A percentile compares a stretch with the other conserved stretches of the same genome.
phyloP scores from a whole-genome alignment of 140 eudicot species.

The Anethum foeniculum region DNA sequence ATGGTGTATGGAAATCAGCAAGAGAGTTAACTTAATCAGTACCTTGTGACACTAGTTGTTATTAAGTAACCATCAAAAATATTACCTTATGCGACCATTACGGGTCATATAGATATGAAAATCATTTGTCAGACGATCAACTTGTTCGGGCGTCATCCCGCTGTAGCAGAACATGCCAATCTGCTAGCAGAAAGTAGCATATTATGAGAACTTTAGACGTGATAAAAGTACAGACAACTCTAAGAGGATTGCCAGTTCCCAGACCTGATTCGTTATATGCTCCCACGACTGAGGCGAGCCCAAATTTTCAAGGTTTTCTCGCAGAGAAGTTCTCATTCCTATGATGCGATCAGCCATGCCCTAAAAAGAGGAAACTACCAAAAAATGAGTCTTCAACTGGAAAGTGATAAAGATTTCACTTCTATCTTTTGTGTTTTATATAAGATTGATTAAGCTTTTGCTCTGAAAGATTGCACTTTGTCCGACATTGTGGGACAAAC shows the following conservation, averaged over 20 bases:
- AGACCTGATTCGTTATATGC: constrained; percentile 91
- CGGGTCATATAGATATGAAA: constrained; percentile 90
- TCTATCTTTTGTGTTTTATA: neutral
- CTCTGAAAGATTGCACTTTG: neutral
- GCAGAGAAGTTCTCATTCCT: constrained; percentile 81
- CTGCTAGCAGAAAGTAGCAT: constrained; percentile 29
- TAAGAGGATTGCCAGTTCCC: neutral
- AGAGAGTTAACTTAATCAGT: neutral
- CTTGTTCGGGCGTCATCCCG: constrained; percentile 97
- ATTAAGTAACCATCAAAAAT: neutral
- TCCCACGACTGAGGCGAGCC: constrained; percentile 93
- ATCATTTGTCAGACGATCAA: constrained; percentile 83
- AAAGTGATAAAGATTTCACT: neutral
- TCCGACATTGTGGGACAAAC: neutral
- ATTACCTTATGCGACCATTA: constrained; percentile 96
- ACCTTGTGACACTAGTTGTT: neutral
- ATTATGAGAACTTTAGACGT: neutral
- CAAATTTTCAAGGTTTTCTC: constrained; percentile 78
- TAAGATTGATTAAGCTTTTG: neutral
- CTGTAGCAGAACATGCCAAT: constrained; percentile 99
- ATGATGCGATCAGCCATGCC: constrained; percentile 98
- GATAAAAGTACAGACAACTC: neutral
- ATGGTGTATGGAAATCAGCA: constrained; percentile 2
- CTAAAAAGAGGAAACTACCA: constrained; percentile 19
- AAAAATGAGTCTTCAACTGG: neutral